Base-by-base conservation (phyloP, 164 flowering plant species). In the Dillenia turbinata region DNA sequence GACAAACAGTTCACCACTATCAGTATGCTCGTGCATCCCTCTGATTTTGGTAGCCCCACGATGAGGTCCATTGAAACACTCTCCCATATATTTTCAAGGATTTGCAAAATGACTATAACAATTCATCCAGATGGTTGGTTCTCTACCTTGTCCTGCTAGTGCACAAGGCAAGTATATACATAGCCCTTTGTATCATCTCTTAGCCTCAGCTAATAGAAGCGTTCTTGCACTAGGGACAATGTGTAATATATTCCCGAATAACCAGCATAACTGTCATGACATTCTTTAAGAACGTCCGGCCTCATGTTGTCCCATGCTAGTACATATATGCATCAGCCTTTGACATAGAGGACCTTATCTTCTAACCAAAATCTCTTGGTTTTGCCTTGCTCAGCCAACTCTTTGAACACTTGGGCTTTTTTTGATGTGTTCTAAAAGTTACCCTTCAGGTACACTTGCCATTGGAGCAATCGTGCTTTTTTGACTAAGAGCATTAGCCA, bases 41-140 rank as follows among this genome's bases (percentile, higher is more conserved):
- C n/a, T n/a, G n/a, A n/a, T n/a, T n/a, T n/a, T n/a, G n/a, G n/a
- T n/a, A n/a, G n/a, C n/a, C n/a, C n/a, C n/a, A n/a, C n/a, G n/a
- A n/a, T n/a, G n/a, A n/a, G n/a, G n/a, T n/a, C n/a, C n/a, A n/a
- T n/a, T n/a, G n/a, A n/a, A n/a, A n/a, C n/a, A n/a, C n/a, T n/a
- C n/a, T n/a, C n/a, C n/a, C n/a, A n/a, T n/a, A n/a, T n/a, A n/a
- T n/a, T n/a, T n/a, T 44, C 33, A n/a, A 53, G 53, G 2, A 56
- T 6, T 9, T 11, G 53, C n/a, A n/a, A 9, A 51, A 14, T 9
- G 69, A 50, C 17, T 70, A 57, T 10, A 60, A 7, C 19, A 68
- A n/a, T 33, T 14, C 40, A 40, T 58, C n/a, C n/a, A n/a, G n/a
- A n/a, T n/a, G n/a, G n/a, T n/a, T n/a, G n/a, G n/a, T 19, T 19